Conservation (phyloP, 2,329 filamentous ascomycete species). For the Sporothrix brunneoviolacea region DNA sequence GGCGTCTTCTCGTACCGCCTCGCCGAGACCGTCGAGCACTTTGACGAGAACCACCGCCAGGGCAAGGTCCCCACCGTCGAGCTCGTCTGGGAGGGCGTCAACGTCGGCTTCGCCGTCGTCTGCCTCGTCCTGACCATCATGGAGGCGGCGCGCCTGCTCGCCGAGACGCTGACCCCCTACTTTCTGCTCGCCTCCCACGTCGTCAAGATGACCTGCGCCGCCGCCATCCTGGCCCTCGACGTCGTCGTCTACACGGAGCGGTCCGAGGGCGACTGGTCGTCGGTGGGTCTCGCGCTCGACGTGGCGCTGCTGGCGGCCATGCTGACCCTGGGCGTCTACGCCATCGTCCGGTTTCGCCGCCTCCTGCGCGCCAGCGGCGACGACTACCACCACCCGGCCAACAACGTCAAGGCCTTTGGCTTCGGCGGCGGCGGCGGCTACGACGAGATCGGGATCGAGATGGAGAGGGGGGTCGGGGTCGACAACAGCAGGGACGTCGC, state of each 20-base stretch:
- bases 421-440: conserved; percentile 27
- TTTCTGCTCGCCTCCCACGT: conserved; percentile 46
- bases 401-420: conserved; percentile 43
- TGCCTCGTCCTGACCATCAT: conserved; percentile 39
- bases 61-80: conserved; percentile 38
- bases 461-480: neutral
- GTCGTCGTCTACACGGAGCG: conserved; percentile 42
- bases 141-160: conserved; percentile 33
- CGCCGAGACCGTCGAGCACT: conserved; percentile 38
- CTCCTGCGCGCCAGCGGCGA: conserved; percentile 32
- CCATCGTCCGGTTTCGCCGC: conserved; percentile 40
- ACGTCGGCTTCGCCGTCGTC: conserved; percentile 42
- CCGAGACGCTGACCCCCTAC: conserved; percentile 47
- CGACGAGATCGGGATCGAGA: neutral
- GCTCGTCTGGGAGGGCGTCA: conserved; percentile 48
- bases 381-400: conserved; percentile 44
- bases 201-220: conserved; percentile 42
- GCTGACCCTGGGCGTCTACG: conserved; percentile 39
- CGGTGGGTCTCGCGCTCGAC: conserved; percentile 43
- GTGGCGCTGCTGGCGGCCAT: conserved; percentile 40
- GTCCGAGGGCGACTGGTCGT: conserved; percentile 40
- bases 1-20: conserved; percentile 49
- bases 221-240: conserved; percentile 44
- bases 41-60: conserved; percentile 33
- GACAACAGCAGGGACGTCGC: conserved; percentile 5